These are phyloP conservation scores for Brachypodium distachyon DNA, from an alignment of 202 grass and related monocot species.

Conservation along the genomic window DNA sequence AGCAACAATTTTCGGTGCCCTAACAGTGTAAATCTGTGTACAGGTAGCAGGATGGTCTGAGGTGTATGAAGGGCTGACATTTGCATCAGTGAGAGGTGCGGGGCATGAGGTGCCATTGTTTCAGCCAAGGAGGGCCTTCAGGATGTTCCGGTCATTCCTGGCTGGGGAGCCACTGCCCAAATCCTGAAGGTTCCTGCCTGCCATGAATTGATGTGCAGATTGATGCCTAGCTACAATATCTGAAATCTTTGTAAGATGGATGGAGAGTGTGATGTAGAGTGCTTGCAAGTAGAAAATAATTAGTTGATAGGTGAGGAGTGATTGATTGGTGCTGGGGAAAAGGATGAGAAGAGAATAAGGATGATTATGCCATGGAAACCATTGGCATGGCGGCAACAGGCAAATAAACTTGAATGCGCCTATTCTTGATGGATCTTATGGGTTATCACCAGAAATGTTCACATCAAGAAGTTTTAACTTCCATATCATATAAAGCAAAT, in stretches of 20 bases:
- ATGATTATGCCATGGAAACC: constrained; percentile 40
- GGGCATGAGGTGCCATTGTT: constrained; percentile 92
- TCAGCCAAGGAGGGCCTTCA: constrained; percentile 67
- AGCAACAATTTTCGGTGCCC: background rate
- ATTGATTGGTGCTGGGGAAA: constrained; percentile 28
- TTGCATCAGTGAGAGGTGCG: constrained; percentile 80
- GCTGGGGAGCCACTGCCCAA: constrained; percentile 60
- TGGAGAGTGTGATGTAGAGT: background rate
- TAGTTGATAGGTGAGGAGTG: constrained; percentile 14
- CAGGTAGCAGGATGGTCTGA: constrained; percentile 92
- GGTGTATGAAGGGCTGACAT: constrained; percentile 89
- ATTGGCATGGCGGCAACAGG: constrained; percentile 16
- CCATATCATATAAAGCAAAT: background rate
- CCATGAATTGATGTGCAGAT: constrained; percentile 2
- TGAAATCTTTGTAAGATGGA: constrained; percentile 20
- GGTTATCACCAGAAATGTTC: background rate
- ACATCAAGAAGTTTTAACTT: background rate
- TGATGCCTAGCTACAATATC: constrained; percentile 10
- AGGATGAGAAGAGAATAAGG: constrained; percentile 33
- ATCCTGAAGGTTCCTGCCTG: constrained; percentile 31
- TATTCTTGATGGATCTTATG: background rate
- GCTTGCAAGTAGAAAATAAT: constrained; percentile 20
- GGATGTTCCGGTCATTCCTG: constrained; percentile 76
- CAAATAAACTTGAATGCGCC: constrained; percentile 26
- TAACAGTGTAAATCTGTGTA: background rate